Base-by-base conservation (phyloP, 2,329 filamentous ascomycete genomes). In the Aspergillus ruber region DNA sequence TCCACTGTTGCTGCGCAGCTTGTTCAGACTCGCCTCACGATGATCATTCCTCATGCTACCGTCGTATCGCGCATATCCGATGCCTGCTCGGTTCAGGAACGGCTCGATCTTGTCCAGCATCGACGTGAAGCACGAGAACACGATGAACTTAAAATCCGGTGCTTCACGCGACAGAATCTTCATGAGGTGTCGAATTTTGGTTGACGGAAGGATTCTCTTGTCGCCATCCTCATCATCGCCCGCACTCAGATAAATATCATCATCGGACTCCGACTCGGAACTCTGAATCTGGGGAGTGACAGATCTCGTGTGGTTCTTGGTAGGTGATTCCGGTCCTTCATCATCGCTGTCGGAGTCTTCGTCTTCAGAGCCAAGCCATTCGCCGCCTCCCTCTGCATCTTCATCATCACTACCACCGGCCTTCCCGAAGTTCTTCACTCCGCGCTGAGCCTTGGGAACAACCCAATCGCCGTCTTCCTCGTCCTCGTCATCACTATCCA, bases 31-130 rank as follows among this genome's bases (percentile, higher is more conserved):
- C 25, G 87, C 88, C 71, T 98, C 93, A 45, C 93, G 88, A 46
- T 83, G 81, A 60, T 97, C 91, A 64, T 96, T 96, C 63, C 83
- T 82, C 93, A 98, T 98, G 58, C 83, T 82, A 47, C 93, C 93
- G 64, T 98, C 93, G 69, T 98, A 98, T 46, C 93, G 86, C 13
- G 88, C 88, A 63, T 86, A 95, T 51, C 79, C 79, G 67, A 95
- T 85, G 12, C 83, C 81, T 12, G 85, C 83, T 43, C 82, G 78
- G 41, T 79, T 77, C 50, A 98, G 76, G 69, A 97, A 96, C 2
- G 93, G 93, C 65, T 97, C 90, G 53, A 98, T 84, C 23, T 97
- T 83, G 71, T 97, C 88, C 41, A 98, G 82, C 93, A 98, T 98
- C 0, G 89, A 93, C 0, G 93, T 98, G 71, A 98, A 98, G 61